Evolutionary conservation across 2,329 filamentous ascomycete genomes (phyloP).

Genomic region (Dactylellina drechsleri): DNA sequence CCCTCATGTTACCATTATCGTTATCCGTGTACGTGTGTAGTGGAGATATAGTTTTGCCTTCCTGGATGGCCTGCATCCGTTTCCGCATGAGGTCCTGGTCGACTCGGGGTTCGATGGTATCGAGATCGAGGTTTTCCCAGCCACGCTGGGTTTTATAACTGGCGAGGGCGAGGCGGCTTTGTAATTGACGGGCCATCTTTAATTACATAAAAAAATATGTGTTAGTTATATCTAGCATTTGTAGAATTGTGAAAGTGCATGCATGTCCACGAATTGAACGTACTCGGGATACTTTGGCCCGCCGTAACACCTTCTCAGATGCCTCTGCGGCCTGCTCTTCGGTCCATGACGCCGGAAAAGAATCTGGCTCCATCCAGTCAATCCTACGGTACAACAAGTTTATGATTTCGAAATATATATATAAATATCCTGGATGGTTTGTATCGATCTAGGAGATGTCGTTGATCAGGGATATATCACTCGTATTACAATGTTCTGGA

Average conservation of each 20-base stretch:
- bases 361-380: conserved; percentile 50
- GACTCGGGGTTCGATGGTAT: conserved; percentile 83
- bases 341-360: conserved; percentile 50
- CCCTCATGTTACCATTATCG: conserved; percentile 47
- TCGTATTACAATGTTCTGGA: no score
- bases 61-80: conserved; percentile 64
- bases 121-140: conserved; percentile 88
- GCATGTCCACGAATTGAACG: not conserved
- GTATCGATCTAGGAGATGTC: no score
- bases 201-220: conserved; percentile 62
- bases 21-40: conserved; percentile 31
- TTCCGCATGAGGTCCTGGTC: conserved; percentile 81
- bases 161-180: conserved; percentile 92
- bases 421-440: no score
- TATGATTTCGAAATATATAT: no score
- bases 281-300: conserved; percentile 81
- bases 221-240: conserved; percentile 46
- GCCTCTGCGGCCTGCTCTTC: conserved; percentile 60
- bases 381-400: no score
- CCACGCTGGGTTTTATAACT: conserved; percentile 98
- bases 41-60: conserved; percentile 59
- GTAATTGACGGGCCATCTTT: conserved; percentile 86
- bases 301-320: conserved; percentile 74
- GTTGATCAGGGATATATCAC: no score
- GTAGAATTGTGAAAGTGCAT: conserved; percentile 36